Percentiles rank a stretch among this genome's conserved stretches.
Evolutionary conservation across 1,139 yeast genomes (phyloP).

Genomic region (Candida freyschussii): DNA sequence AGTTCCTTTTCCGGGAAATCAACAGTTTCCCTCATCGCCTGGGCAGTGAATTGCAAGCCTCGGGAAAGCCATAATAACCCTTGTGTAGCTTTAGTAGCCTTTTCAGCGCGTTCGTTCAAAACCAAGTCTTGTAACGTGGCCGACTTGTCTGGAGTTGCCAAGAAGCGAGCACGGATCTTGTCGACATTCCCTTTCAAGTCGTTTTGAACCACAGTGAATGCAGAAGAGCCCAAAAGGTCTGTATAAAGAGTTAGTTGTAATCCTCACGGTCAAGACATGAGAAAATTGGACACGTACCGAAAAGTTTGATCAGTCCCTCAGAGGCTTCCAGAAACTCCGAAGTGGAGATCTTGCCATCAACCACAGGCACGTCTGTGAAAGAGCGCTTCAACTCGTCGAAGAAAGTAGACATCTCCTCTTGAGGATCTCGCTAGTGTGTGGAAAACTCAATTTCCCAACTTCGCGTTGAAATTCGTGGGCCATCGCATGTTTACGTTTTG

Average conservation of each 20-base stretch:
- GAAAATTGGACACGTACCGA: slow-evolving; percentile 44
- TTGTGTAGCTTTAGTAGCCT: slow-evolving; percentile 79
- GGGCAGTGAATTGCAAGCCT: slow-evolving; percentile 86
- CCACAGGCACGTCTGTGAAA: slow-evolving; percentile 69
- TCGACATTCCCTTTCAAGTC: slow-evolving; percentile 86
- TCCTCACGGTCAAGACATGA: neutral
- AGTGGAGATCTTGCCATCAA: slow-evolving; percentile 62
- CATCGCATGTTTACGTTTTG: too few species aligned
- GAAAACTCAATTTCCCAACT: neutral
- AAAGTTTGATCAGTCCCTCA: slow-evolving; percentile 75
- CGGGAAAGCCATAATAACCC: slow-evolving; percentile 85
- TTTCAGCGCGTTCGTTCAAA: slow-evolving; percentile 57
- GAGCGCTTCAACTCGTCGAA: slow-evolving; percentile 73
- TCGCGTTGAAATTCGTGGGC: neutral
- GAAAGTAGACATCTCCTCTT: slow-evolving; percentile 68
- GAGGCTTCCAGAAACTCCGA: slow-evolving; percentile 77
- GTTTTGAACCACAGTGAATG: slow-evolving; percentile 78
- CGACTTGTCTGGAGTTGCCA: slow-evolving; percentile 58
- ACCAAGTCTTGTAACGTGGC: slow-evolving; percentile 74
- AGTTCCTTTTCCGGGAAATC: slow-evolving; percentile 59
- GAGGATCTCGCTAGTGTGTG: slow-evolving; percentile 1
- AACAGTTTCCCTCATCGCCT: slow-evolving; percentile 78
- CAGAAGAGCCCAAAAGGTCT: slow-evolving; percentile 77
- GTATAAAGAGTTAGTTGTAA: slow-evolving; percentile 8
- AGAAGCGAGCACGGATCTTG: slow-evolving; percentile 64